Evolutionary conservation across 2,329 filamentous ascomycete genomes (phyloP), one percentile per base, ranked within the genome.

Genomic region (Penicillium concentricum): DNA sequence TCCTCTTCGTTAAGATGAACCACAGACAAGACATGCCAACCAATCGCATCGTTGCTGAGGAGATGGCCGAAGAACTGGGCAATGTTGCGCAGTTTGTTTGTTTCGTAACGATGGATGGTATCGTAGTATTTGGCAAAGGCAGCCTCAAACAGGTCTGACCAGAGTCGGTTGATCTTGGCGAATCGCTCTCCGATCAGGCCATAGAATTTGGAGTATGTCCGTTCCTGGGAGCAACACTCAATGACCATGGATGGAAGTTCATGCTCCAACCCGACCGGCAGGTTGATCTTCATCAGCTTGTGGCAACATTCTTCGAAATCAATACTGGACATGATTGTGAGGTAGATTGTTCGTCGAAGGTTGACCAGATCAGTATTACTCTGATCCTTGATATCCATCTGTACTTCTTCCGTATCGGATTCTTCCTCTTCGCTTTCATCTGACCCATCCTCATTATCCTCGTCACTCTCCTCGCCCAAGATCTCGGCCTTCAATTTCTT

Each of bases 151-250:
- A 97, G 82, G 61, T 95, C 91, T 28, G 87, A 89, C 94, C 94
- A 99, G 49, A 97, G 83, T 22, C 94, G 86, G 75, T 97, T 97
- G 69, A 99, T 86, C 76, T 96, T 97, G 69, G 92, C 91, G 75
- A 99, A 96, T 24, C 93, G 86, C 77, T 99, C 94, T 32, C 90
- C 94, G 54, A 97, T 92, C 62, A 96, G 79, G 13, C 94, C 94
- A 69, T 95, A 97, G 77, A 97, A 99, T 74, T 97, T 97, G 60
- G 92, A 92, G 75, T 96, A 99, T 1, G 94, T 97, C 67, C 92
- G 91, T 74, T 97, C 92, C 76, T 99, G 94, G 28, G 91, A 93
- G 74, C 92, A 96, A 72, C 92, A 96, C 75, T 99, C 94, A 63
- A 99, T 88, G 54, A 99, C 87, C 94, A 99, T 99, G 22, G 91